A percentile compares a stretch with the other conserved stretches of the same genome.
phyloP scores from a whole-genome alignment of 2,329 filamentous ascomycete genomes.

The Stachybotrys elegans region DNA sequence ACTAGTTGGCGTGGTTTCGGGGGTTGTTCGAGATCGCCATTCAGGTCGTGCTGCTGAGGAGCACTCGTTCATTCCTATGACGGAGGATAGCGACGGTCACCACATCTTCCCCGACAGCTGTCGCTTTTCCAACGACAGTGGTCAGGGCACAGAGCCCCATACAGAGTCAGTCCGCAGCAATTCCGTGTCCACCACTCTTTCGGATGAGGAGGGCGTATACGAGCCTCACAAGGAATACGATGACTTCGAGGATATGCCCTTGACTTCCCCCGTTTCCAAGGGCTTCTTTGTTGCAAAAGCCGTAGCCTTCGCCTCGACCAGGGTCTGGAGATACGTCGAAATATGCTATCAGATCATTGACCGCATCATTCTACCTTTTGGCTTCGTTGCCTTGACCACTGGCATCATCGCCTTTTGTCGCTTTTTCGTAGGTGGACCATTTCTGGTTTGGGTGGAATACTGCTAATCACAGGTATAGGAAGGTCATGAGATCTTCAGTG shows the following conservation, averaged over 20 bases:
- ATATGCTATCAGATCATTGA: slow-evolving; percentile 66
- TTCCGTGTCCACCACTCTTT: slow-evolving; percentile 53
- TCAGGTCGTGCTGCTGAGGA: slow-evolving; percentile 35
- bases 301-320: slow-evolving; percentile 49
- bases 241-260: slow-evolving; percentile 25
- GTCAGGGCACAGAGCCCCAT: slow-evolving; percentile 67
- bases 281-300: slow-evolving; percentile 48
- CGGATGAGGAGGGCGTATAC: slow-evolving; percentile 32
- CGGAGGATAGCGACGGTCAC: slow-evolving; percentile 47
- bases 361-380: slow-evolving; percentile 70
- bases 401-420: slow-evolving; percentile 75
- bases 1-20: slow-evolving; percentile 55
- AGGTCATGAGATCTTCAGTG: slow-evolving; percentile 67
- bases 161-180: slow-evolving; percentile 62
- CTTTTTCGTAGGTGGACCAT: slow-evolving; percentile 65
- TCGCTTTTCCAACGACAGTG: slow-evolving; percentile 66
- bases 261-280: slow-evolving; percentile 31
- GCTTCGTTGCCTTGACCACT: slow-evolving; percentile 66
- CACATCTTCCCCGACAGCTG: slow-evolving; percentile 34
- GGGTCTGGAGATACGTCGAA: slow-evolving; percentile 52
- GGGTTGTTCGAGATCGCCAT: slow-evolving; percentile 4
- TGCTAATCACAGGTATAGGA: slow-evolving; percentile 43
- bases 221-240: slow-evolving; percentile 41
- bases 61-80: slow-evolving; percentile 58
- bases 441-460: background rate